phyloP scores from a whole-genome alignment of 2,329 filamentous ascomycete genomes.

The Dothideomycetes sp. region DNA sequence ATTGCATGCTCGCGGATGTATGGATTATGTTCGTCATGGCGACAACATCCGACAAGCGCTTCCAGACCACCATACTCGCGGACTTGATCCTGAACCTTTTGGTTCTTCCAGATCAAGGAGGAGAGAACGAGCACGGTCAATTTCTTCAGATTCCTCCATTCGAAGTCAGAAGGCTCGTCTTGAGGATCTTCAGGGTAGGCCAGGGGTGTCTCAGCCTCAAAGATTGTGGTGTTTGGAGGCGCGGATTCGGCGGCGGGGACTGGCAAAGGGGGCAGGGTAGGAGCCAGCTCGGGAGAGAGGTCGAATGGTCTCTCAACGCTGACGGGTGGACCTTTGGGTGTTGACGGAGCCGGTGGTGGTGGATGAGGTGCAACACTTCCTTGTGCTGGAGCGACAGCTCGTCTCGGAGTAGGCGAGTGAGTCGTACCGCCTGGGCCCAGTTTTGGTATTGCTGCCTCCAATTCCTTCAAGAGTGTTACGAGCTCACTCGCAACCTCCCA shows the following conservation, averaged over 20 bases:
- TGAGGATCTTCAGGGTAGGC: conserved; percentile 36
- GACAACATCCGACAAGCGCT: conserved; percentile 76
- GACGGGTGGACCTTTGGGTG: conserved; percentile 20
- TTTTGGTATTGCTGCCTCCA: conserved; percentile 81
- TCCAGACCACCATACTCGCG: conserved; percentile 77
- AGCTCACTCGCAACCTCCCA: conserved; percentile 90
- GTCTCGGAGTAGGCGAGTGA: conserved; percentile 7
- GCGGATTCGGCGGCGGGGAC: conserved; percentile 31
- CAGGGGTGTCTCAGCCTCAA: conserved; percentile 30
- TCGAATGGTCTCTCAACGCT: conserved; percentile 59
- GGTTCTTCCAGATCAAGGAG: conserved; percentile 77
- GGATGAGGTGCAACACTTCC: neutral
- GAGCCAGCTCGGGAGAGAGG: conserved; percentile 18
- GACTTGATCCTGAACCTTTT: conserved; percentile 78
- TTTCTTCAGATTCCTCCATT: conserved; percentile 80
- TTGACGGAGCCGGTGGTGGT: conserved; percentile 3
- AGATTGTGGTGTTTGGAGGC: conserved; percentile 21
- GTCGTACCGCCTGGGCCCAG: conserved; percentile 39
- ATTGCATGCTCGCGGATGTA: conserved; percentile 89
- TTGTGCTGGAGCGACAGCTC: neutral
- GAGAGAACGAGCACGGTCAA: conserved; percentile 85
- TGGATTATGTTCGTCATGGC: conserved; percentile 85
- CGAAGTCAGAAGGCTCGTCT: conserved; percentile 55
- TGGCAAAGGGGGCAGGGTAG: conserved; percentile 27
- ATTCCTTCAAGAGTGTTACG: conserved; percentile 71